Evolutionary conservation across 1,139 yeast genomes (phyloP).

Genomic region (Scheffersomyces stambukii): DNA sequence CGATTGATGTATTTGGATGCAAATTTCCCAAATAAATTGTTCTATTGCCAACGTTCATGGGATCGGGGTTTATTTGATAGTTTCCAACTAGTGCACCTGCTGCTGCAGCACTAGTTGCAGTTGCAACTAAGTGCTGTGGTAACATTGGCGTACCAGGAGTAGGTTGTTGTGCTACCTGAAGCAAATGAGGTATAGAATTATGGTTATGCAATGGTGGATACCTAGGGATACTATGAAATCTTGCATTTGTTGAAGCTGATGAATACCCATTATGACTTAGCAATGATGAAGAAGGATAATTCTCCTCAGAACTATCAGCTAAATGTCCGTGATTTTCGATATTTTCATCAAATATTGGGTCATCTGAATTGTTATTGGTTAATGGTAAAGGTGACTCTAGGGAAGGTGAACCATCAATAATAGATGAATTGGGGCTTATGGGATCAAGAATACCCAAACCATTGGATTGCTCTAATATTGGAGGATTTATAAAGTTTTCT

Average conservation of each 20-base stretch:
- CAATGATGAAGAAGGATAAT: slow-evolving; percentile 2
- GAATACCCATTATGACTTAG: slow-evolving; percentile 8
- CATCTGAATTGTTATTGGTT: slow-evolving; percentile 1
- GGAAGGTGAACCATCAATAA: slow-evolving; percentile 8
- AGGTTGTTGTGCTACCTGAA: slow-evolving; percentile 4
- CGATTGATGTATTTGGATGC: slow-evolving; percentile 43
- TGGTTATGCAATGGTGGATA: neutral
- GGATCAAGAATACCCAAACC: slow-evolving; percentile 10
- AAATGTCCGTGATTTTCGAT: too few species aligned
- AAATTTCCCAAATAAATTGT: slow-evolving; percentile 44
- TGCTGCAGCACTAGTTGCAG: slow-evolving; percentile 1
- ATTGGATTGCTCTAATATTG: slow-evolving; percentile 3
- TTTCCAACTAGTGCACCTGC: too few species aligned
- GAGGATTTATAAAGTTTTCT: slow-evolving; percentile 8
- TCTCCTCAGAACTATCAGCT: slow-evolving; percentile 1
- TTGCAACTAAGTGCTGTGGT: slow-evolving; percentile 3
- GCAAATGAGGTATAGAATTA: slow-evolving; percentile 4
- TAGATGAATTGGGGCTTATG: slow-evolving; percentile 12
- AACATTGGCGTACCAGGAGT: slow-evolving; percentile 4
- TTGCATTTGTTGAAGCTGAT: slow-evolving; percentile 6
- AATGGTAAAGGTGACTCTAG: slow-evolving; percentile 6
- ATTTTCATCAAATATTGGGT: too few species aligned
- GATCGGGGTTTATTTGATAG: slow-evolving; percentile 15
- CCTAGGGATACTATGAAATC: slow-evolving; percentile 2
- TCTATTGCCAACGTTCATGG: slow-evolving; percentile 33